Evolutionary conservation across 441 rosid genomes (phyloP), one percentile per base, ranked within the genome.

Genomic region (Dalechampia spathulata): DNA sequence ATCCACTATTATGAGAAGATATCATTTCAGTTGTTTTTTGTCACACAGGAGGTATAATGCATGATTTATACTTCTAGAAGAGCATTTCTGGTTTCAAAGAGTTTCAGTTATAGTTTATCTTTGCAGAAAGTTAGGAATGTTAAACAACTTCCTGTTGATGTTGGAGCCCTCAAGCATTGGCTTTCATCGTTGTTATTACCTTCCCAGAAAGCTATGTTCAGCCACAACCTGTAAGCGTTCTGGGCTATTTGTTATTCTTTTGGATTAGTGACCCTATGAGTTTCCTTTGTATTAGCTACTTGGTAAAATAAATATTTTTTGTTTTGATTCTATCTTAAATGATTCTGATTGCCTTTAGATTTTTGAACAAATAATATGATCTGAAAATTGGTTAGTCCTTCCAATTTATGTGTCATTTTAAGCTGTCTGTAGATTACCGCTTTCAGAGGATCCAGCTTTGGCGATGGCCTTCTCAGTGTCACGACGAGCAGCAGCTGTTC

Each of bases 391-490:
- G 25, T 63, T 32, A 15, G 48, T 46, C 14, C 13, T 60, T 57
- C 52, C 58, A 66, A 58, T 44, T 55, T 59, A 5, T 60, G 23
- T 40, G 39, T 61, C 40, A 52, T 63, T 69, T 21, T 38, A 23
- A 66, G 63, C 57, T 67, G 30, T 65, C 30, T 72, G 47, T 69
- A 94, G 99, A 85, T 73, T 90, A 63, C 68, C 94, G 22, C 96
- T 90, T 61, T 84, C 99, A 9, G 99, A 94, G 76, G 99, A 94
- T 78, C 94, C 95, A 74, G 95, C 99, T 61, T 73, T 94, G 67
- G 98, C 97, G 65, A 94, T 94, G 99, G 99, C 97, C 49, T 90
- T 94, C 72, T 90, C 99, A 47, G 99, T 87, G 67, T 79, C 96
- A 47, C 82, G 97, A 50, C 76, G 98, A 74, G 98, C 98, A 70